Evolutionary conservation across 805 yeast genomes (phyloP).

Genomic region (Nakazawaea wyomingensis): DNA sequence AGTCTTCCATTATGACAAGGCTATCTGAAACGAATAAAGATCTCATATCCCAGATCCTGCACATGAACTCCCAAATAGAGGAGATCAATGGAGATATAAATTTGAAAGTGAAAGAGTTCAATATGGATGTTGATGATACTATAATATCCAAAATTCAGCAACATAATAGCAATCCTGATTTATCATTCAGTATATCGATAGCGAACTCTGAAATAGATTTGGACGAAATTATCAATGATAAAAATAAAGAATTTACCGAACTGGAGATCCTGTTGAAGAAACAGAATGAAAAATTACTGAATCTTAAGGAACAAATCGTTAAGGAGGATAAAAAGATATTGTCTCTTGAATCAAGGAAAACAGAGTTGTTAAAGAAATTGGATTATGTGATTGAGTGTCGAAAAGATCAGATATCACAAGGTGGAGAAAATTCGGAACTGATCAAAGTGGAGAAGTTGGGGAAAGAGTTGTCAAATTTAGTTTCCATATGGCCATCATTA

Average conservation of each 20-base stretch:
- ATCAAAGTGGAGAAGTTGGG: conserved; percentile 3
- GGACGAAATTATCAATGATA: neutral
- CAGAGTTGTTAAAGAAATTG: neutral
- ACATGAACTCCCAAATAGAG: conserved; percentile 23
- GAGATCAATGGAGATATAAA: conserved; percentile 17
- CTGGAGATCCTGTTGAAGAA: neutral
- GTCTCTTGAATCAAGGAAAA: neutral
- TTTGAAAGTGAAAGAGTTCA: conserved; percentile 1
- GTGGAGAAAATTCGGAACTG: neutral
- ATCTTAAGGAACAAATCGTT: neutral
- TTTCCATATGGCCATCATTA: neutral
- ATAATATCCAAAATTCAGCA: conserved; percentile 13
- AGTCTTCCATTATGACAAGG: conserved; percentile 26
- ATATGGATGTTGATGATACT: conserved; percentile 13
- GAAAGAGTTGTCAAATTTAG: neutral
- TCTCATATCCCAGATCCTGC: conserved; percentile 21
- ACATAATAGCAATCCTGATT: conserved; percentile 1
- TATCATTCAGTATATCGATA: neutral
- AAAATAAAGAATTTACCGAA: neutral
- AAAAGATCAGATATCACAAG: neutral
- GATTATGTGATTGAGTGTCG: neutral
- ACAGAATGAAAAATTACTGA: neutral
- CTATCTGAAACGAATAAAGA: conserved; percentile 23
- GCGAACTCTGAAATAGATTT: conserved; percentile 5
- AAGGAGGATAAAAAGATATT: neutral